These are phyloP conservation scores for Russula foetens DNA, from an alignment of 768 basidiomycete genomes.

Conservation along the genomic window DNA sequence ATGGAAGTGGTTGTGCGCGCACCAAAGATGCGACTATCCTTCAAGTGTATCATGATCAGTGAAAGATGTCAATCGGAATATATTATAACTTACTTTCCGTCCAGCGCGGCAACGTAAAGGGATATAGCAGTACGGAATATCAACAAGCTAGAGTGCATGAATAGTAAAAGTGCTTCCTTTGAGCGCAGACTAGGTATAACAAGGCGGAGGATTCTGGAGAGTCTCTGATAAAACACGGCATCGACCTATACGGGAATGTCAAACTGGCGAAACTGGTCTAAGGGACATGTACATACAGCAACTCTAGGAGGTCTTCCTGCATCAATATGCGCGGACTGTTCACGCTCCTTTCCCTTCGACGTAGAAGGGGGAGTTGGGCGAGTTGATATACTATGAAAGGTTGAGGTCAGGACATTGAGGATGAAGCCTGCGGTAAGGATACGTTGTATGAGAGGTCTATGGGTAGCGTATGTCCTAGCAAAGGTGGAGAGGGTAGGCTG, in stretches of 20 bases:
- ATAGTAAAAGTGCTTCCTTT: constrained; percentile 79
- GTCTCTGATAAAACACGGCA: constrained; percentile 78
- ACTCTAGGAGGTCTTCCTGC: constrained; percentile 48
- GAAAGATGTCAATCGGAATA: background rate
- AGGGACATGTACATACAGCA: constrained; percentile 42
- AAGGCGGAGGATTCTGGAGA: constrained; percentile 71
- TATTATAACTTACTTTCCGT: constrained; percentile 57
- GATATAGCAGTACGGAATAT: constrained; percentile 87
- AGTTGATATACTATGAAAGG: constrained; percentile 50
- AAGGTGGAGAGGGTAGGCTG: constrained; percentile 35
- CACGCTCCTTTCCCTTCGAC: constrained; percentile 31
- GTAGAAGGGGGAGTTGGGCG: constrained; percentile 29
- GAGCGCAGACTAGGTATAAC: constrained; percentile 81
- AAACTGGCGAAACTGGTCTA: background rate
- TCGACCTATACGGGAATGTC: constrained; percentile 53
- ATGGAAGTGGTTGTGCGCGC: constrained; percentile 68
- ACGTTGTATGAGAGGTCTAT: constrained; percentile 69
- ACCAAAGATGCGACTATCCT: constrained; percentile 96
- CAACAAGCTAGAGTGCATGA: constrained; percentile 84
- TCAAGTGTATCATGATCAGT: background rate
- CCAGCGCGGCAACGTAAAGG: constrained; percentile 88
- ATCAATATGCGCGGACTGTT: constrained; percentile 26
- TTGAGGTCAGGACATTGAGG: constrained; percentile 56
- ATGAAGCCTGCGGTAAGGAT: constrained; percentile 62
- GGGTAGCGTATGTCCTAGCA: constrained; percentile 44